Base-by-base conservation (phyloP, 2,329 filamentous ascomycete species). In the Pseudogymnoascus verrucosus region DNA sequence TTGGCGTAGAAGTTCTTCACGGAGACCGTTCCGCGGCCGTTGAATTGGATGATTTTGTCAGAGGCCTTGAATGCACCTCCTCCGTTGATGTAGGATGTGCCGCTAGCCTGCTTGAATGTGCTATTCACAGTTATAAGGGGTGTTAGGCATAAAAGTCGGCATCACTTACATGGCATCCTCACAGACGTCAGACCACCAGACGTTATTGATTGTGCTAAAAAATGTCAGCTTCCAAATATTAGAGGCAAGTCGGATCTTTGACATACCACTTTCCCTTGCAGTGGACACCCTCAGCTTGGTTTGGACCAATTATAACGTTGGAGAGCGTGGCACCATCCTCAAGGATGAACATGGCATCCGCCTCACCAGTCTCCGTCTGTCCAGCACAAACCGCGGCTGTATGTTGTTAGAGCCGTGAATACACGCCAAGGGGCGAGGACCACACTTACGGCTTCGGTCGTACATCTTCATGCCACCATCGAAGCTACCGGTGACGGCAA, bases 281-380 rank as follows among this genome's bases (percentile, higher is more conserved):
- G 73, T 83, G 80, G 34, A 83, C 77, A 62, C 77, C 80, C 71
- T 82, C 81, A 28, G 77, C 75, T 65, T 82, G 75, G 65, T 78
- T 76, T 14, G 75, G 74, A 16, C 82, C 80, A 62, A 83, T 82
- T 69, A 83, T 81, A 70, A 80, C 80, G 68, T 83, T 83, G 66
- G 76, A 78, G 26, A 83, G 73, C 21, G 76, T 80, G 36, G 77
- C 82, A 28, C 81, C 81, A 63, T 77, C 74, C 70, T 78, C 75
- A 62, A 84, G 74, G 65, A 80, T 74, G 76, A 84, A 84, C 70
- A 84, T 80, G 60, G 81, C 78, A 61, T 78, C 63, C 10, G 19
- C 28, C 37, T 57, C 63, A 62, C 68, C 68, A 16, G 66, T 69
- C 37, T 69, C 68, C 5, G 28, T 11, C 28, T 57, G 51, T 10